These are phyloP conservation scores for Monosporascus sp. DNA, from an alignment of 2,329 filamentous ascomycete genomes.

Conservation along the genomic window DNA sequence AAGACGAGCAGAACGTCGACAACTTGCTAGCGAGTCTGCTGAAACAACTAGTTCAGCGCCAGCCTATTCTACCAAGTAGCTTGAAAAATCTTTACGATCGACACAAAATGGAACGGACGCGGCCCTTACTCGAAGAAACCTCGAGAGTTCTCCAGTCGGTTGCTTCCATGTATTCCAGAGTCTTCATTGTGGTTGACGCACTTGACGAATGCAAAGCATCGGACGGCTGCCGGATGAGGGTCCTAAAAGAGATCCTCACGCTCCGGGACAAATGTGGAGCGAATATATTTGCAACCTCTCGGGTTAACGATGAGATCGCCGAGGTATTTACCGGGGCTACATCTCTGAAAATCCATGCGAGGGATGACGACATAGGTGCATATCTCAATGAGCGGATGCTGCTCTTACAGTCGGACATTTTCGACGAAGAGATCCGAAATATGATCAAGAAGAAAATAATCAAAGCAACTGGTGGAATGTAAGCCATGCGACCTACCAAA, in stretches of 20 bases:
- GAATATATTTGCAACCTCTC: constrained; percentile 14
- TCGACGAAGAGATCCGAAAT: constrained; percentile 10
- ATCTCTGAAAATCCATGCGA: constrained; percentile 26
- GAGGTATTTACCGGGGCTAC: constrained; percentile 3
- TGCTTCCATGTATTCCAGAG: constrained; percentile 9
- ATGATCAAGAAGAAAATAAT: constrained; percentile 15
- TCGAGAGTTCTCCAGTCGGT: constrained; percentile 11
- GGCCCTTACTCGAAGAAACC: constrained; percentile 19
- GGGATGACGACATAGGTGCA: constrained; percentile 20
- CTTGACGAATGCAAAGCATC: constrained; percentile 13
- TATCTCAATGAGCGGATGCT: constrained; percentile 21
- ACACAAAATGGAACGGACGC: constrained; percentile 11
- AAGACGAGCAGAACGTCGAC: constrained; percentile 32
- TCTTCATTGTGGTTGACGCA: constrained; percentile 16
- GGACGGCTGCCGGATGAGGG: constrained; percentile 1
- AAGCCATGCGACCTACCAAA: constrained; percentile 5
- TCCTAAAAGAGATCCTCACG: constrained; percentile 6
- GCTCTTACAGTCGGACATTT: constrained; percentile 11
- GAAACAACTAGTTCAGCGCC: constrained; percentile 29
- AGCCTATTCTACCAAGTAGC: constrained; percentile 13
- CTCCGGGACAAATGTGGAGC: constrained; percentile 4
- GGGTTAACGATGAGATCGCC: constrained; percentile 11
- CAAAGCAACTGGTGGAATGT: constrained; percentile 25
- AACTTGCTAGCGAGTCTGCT: constrained; percentile 30
- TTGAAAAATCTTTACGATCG: constrained; percentile 23